Evolutionary conservation across 2,329 filamentous ascomycete species (phyloP).

Genomic region (Nemania sp.): DNA sequence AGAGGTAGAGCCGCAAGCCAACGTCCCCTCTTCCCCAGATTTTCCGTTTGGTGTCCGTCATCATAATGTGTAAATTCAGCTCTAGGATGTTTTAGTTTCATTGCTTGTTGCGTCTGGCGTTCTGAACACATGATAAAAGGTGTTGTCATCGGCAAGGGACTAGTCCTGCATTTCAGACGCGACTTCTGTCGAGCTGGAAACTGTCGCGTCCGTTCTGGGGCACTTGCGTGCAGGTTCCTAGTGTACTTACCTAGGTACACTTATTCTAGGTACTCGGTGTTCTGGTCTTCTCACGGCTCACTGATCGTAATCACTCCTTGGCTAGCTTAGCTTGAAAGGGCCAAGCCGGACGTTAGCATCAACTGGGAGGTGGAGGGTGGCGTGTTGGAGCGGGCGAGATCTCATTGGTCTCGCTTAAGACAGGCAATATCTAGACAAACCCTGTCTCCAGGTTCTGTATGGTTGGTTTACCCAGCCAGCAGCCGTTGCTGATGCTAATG

Average conservation of each 20-base stretch:
- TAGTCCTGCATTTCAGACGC: too few species aligned
- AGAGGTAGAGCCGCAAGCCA: slow-evolving; percentile 14
- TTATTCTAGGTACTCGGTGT: slow-evolving; percentile 11
- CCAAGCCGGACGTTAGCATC: slow-evolving; percentile 6
- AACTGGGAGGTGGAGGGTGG: slow-evolving; percentile 1
- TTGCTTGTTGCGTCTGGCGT: not conserved
- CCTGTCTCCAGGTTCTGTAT: slow-evolving; percentile 2
- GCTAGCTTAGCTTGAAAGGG: not conserved
- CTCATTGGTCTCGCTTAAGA: slow-evolving; percentile 19
- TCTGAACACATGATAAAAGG: not conserved
- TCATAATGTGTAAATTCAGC: not conserved
- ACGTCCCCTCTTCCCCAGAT: slow-evolving; percentile 18
- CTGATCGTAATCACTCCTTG: not conserved
- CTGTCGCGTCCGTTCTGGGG: too few species aligned
- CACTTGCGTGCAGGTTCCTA: not conserved
- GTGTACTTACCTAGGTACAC: not conserved
- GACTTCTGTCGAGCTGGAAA: not conserved
- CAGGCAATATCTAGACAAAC: slow-evolving; percentile 10
- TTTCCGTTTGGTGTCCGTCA: not conserved
- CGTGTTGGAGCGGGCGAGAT: not conserved
- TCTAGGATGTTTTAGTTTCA: not conserved
- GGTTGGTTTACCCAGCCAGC: not conserved
- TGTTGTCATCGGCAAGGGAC: too few species aligned
- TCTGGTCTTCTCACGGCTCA: slow-evolving; percentile 1
- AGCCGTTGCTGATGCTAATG: not conserved